phyloP scores from a whole-genome alignment of 148 eudicot genomes.

The Amaranthus hypochondriacus region DNA sequence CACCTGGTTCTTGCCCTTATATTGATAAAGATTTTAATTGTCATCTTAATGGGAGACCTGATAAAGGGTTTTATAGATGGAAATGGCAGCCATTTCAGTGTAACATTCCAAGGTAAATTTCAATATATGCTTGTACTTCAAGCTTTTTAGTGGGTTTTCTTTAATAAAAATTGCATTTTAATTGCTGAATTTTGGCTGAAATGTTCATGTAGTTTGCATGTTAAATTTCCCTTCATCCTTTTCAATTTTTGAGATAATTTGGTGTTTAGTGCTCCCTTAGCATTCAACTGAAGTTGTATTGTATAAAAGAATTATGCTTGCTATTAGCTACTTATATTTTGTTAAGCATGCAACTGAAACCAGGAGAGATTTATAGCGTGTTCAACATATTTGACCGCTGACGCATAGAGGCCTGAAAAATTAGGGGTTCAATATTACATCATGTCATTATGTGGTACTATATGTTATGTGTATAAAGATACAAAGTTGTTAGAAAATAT shows the following conservation, averaged over 20 bases:
- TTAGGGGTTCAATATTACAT: too few relatives aligned
- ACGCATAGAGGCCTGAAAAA: too few relatives aligned
- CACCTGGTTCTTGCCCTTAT: slow-evolving; percentile 65
- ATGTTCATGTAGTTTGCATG: neutral
- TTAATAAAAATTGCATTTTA: neutral
- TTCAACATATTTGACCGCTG: too few relatives aligned
- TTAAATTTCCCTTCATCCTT: too few relatives aligned
- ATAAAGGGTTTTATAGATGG: slow-evolving; percentile 60
- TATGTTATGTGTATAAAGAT: too few relatives aligned
- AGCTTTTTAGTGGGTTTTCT: neutral
- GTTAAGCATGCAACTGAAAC: neutral
- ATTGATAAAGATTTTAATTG: slow-evolving; percentile 83
- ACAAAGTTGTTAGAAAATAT: neutral
- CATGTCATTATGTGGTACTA: too few relatives aligned
- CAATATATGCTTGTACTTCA: slow-evolving; percentile 1
- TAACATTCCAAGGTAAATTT: slow-evolving; percentile 56
- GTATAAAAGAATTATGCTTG: neutral
- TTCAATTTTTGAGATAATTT: neutral
- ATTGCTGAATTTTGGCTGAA: neutral
- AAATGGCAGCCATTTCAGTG: slow-evolving; percentile 84
- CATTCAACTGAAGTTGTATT: neutral
- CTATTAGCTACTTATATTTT: neutral
- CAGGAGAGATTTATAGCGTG: too few relatives aligned
- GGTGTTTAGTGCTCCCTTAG: neutral
- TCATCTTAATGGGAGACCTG: slow-evolving; percentile 65